These are phyloP conservation scores for Drechslerella stenobrocha DNA, from an alignment of 2,329 filamentous ascomycete species.

Conservation along the genomic window DNA sequence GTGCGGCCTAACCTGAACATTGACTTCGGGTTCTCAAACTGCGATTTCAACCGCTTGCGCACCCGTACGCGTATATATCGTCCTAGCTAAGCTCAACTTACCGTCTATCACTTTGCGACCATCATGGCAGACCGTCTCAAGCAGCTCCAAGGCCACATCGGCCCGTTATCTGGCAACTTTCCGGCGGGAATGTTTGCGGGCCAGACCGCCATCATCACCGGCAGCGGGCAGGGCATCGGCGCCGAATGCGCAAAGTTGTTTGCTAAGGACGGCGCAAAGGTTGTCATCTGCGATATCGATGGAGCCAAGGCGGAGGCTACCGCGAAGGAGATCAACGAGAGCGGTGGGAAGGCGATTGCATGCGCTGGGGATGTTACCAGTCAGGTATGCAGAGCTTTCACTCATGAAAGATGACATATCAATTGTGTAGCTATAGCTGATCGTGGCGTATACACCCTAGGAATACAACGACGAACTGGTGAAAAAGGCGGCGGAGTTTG, in stretches of 20 bases:
- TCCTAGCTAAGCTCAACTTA: not conserved
- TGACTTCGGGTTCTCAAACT: too few relatives aligned
- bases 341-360: constrained; percentile 69
- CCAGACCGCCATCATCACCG: constrained; percentile 85
- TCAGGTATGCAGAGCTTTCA: constrained; percentile 11
- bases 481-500: constrained; percentile 74
- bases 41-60: too few relatives aligned
- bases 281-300: constrained; percentile 84
- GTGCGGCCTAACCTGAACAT: too few relatives aligned
- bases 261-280: constrained; percentile 83
- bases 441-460: too few relatives aligned
- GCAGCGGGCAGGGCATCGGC: constrained; percentile 82
- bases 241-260: constrained; percentile 81
- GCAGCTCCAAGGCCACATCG: constrained; percentile 74
- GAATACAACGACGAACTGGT: constrained; percentile 73
- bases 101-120: too few relatives aligned
- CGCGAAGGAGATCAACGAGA: constrained; percentile 69
- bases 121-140: constrained; percentile 61
- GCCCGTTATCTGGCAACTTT: constrained; percentile 62
- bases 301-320: constrained; percentile 73
- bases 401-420: too few relatives aligned
- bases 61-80: not conserved
- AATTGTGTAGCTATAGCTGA: too few relatives aligned
- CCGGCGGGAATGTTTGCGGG: constrained; percentile 76
- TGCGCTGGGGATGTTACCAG: constrained; percentile 71